phyloP scores from a whole-genome alignment of 257 asterid genomes.

The Scutellaria baicalensis region DNA sequence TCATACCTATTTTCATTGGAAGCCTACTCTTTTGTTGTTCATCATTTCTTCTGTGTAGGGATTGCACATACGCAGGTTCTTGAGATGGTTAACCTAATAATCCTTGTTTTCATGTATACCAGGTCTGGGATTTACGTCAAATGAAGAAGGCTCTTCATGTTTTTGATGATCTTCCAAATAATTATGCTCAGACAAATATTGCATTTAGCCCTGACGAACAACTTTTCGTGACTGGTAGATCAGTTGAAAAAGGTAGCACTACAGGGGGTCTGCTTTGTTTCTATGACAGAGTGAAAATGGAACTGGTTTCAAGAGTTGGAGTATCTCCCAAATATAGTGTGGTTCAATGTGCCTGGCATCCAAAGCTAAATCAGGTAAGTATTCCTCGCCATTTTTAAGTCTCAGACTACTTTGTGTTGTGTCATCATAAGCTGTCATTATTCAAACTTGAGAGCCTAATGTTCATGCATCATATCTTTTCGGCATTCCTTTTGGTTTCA shows the following conservation, averaged over 20 bases:
- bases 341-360: constrained; percentile 96
- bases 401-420: not conserved
- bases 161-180: constrained; percentile 75
- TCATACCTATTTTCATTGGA: not conserved
- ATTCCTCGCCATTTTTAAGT: not conserved
- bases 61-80: not conserved
- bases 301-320: constrained; percentile 77
- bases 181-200: constrained; percentile 83
- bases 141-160: constrained; percentile 62
- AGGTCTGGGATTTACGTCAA: constrained; percentile 94
- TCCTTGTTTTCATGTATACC: constrained; percentile 10
- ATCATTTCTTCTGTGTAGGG: not conserved
- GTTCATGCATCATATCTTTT: not conserved
- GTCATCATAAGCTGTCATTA: not conserved
- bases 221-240: constrained; percentile 81
- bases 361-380: constrained; percentile 84
- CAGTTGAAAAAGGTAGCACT: constrained; percentile 67
- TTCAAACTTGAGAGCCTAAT: not conserved
- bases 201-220: constrained; percentile 88
- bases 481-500: not conserved
- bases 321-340: constrained; percentile 79
- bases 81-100: not conserved
- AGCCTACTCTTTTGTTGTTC: not conserved
- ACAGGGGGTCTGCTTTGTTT: constrained; percentile 81
- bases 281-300: constrained; percentile 74